Evolutionary conservation across 2,329 filamentous ascomycete species (phyloP).

Genomic region (Zasmidium cellare): DNA sequence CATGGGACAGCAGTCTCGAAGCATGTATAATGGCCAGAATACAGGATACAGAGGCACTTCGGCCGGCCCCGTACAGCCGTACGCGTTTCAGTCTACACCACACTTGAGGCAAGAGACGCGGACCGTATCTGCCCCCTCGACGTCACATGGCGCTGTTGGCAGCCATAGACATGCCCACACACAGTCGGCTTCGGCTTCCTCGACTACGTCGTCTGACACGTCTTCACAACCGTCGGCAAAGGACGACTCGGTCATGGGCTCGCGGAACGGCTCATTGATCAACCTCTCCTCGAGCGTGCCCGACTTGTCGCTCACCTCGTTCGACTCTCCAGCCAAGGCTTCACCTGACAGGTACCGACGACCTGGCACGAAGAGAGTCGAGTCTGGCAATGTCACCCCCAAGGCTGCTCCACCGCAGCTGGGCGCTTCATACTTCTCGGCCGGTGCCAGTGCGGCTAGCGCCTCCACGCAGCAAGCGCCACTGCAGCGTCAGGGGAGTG

Average conservation of each 20-base stretch:
- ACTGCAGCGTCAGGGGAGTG: slow-evolving; percentile 44
- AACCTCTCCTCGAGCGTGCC: slow-evolving; percentile 54
- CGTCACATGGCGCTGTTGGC: slow-evolving; percentile 20
- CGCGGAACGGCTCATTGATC: slow-evolving; percentile 39
- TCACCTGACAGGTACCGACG: slow-evolving; percentile 84
- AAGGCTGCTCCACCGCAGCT: slow-evolving; percentile 26
- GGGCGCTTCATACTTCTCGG: slow-evolving; percentile 46
- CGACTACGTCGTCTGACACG: slow-evolving; percentile 52
- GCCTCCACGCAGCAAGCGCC: slow-evolving; percentile 39
- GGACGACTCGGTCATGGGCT: slow-evolving; percentile 36
- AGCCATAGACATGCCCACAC: slow-evolving; percentile 40
- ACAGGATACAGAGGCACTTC: slow-evolving; percentile 44
- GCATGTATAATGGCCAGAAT: slow-evolving; percentile 44
- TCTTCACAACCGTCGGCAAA: slow-evolving; percentile 38
- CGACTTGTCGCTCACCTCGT: slow-evolving; percentile 56
- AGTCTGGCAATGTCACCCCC: slow-evolving; percentile 45
- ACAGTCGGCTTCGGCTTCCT: slow-evolving; percentile 36
- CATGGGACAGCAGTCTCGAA: slow-evolving; percentile 43
- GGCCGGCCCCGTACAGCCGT: slow-evolving; percentile 49
- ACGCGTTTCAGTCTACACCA: slow-evolving; percentile 53
- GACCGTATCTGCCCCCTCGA: slow-evolving; percentile 54
- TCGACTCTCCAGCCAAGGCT: slow-evolving; percentile 62
- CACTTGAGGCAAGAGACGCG: slow-evolving; percentile 59
- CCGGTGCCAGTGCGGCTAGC: slow-evolving; percentile 56
- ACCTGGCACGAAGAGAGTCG: slow-evolving; percentile 55